These are phyloP conservation scores for Cadophora sp. DNA, from an alignment of 2,329 filamentous ascomycete genomes.

Conservation along the genomic window DNA sequence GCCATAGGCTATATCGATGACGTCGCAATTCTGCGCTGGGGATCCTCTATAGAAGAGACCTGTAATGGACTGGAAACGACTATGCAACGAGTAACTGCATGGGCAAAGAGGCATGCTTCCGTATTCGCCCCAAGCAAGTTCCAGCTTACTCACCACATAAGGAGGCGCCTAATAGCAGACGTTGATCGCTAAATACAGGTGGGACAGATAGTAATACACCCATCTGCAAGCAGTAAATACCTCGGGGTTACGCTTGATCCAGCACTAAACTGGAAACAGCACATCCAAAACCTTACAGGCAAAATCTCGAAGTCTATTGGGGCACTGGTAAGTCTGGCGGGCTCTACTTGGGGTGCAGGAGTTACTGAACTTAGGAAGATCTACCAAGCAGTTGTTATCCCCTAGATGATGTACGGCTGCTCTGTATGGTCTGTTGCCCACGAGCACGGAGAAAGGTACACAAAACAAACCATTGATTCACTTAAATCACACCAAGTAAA, in stretches of 20 bases:
- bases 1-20: constrained; percentile 40
- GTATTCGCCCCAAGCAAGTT: constrained; percentile 43
- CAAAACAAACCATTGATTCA: constrained; percentile 32
- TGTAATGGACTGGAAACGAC: constrained; percentile 31
- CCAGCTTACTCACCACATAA: constrained; percentile 42
- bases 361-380: constrained; percentile 30
- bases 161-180: constrained; percentile 12
- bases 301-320: constrained; percentile 24
- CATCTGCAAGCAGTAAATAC: constrained; percentile 22
- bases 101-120: constrained; percentile 38
- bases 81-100: constrained; percentile 34
- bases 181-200: constrained; percentile 10
- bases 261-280: constrained; percentile 14
- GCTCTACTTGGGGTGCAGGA: constrained; percentile 22
- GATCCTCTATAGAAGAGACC: constrained; percentile 32
- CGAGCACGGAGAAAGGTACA: constrained; percentile 30
- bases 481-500: constrained; percentile 30
- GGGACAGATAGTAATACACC: not conserved
- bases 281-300: constrained; percentile 21
- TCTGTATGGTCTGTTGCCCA: constrained; percentile 36
- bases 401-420: constrained; percentile 43
- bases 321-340: constrained; percentile 17
- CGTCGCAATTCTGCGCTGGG: constrained; percentile 35
- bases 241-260: constrained; percentile 28
- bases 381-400: no score